These are phyloP conservation scores for Teratosphaeria zuluensis DNA, from an alignment of 2,329 filamentous ascomycete species.

Conservation along the genomic window DNA sequence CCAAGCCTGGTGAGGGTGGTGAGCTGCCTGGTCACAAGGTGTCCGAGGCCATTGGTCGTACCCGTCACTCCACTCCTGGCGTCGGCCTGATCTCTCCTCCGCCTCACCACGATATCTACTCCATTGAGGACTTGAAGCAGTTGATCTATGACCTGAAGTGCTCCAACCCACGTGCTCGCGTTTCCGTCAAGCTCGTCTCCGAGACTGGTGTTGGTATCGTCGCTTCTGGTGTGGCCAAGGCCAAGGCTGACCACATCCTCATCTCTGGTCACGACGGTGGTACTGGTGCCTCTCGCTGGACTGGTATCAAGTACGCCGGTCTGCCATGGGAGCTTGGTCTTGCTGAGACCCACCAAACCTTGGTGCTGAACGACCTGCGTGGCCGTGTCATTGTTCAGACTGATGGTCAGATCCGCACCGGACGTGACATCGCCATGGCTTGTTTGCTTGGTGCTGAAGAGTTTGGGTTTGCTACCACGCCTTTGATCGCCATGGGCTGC, in stretches of 20 bases:
- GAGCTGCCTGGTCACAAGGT: constrained; percentile 96
- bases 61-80: constrained; percentile 89
- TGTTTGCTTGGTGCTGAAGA: constrained; percentile 96
- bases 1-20: constrained; percentile 95
- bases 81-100: constrained; percentile 93
- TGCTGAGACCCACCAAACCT: constrained; percentile 91
- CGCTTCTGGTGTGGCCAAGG: constrained; percentile 93
- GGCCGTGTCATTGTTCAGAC: constrained; percentile 94
- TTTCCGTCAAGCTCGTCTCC: constrained; percentile 95
- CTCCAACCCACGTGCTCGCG: constrained; percentile 80
- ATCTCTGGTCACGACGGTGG: constrained; percentile 96
- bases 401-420: constrained; percentile 86
- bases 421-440: constrained; percentile 86
- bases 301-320: constrained; percentile 96
- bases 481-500: constrained; percentile 92
- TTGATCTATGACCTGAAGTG: constrained; percentile 97
- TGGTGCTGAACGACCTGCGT: constrained; percentile 90
- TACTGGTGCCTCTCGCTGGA: constrained; percentile 94
- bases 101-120: constrained; percentile 97
- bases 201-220: constrained; percentile 97
- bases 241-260: constrained; percentile 91
- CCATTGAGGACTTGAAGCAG: constrained; percentile 95
- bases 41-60: constrained; percentile 84
- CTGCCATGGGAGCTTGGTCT: constrained; percentile 94
- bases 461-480: constrained; percentile 92